Evolutionary conservation across 495 filamentous ascomycete genomes (phyloP).

Genomic region (Neurospora terricola): DNA sequence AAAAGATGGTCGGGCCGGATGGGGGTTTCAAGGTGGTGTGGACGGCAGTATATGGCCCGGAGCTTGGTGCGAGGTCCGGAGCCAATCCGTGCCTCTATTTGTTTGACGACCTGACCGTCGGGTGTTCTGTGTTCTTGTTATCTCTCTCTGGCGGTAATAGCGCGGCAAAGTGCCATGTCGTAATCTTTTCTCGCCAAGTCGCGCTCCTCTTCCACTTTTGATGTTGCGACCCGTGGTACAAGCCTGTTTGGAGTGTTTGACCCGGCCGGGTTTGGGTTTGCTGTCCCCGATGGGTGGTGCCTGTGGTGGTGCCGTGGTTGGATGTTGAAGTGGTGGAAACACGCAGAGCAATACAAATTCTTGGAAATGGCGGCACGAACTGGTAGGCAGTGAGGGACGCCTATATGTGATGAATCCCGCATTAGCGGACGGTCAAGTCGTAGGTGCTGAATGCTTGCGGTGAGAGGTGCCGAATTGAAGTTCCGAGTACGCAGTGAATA

Average conservation of each 20-base stretch:
- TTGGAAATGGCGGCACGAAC: constrained; percentile 13
- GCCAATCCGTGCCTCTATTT: neutral
- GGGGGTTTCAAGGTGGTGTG: neutral
- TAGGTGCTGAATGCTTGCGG: neutral
- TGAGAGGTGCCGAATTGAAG: neutral
- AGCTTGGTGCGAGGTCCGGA: neutral
- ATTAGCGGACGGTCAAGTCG: constrained; percentile 10
- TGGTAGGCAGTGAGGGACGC: constrained; percentile 8
- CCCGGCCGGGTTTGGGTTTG: neutral
- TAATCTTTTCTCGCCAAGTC: neutral
- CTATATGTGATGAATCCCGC: constrained; percentile 13
- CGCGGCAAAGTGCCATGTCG: neutral
- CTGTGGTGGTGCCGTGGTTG: neutral
- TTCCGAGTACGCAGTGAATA: neutral
- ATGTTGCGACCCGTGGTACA: neutral
- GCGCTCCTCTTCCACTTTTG: neutral
- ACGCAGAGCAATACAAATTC: constrained; percentile 6
- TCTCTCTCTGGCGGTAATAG: neutral
- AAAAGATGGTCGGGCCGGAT: neutral
- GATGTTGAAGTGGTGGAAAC: constrained; percentile 3
- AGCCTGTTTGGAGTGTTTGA: neutral
- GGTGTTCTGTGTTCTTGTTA: neutral
- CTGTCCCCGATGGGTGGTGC: neutral
- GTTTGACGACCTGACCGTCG: neutral
- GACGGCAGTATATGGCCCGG: neutral